These are phyloP conservation scores for Sclerotinia glacialis DNA, from an alignment of 2,329 filamentous ascomycete genomes.

Conservation along the genomic window DNA sequence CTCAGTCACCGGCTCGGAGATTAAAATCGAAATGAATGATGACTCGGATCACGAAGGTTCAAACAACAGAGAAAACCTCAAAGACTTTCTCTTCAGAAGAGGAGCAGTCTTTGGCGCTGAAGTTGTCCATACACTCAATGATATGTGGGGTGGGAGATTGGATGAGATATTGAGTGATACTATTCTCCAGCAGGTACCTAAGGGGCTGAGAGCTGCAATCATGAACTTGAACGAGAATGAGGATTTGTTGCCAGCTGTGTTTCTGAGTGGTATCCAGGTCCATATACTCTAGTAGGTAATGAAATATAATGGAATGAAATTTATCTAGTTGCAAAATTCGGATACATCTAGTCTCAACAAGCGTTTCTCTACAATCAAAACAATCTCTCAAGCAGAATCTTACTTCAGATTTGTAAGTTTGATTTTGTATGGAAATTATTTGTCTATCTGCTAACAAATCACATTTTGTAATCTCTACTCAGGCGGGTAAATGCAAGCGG, in stretches of 20 bases:
- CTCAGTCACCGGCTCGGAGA: conserved; percentile 6
- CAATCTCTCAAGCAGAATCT: too few species aligned
- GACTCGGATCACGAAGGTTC: conserved; percentile 22
- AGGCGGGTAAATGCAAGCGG: too few species aligned
- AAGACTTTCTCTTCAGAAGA: conserved; percentile 13
- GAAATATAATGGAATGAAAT: too few species aligned
- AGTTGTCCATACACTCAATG: conserved; percentile 35
- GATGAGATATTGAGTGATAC: conserved; percentile 36
- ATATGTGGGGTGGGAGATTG: conserved; percentile 33
- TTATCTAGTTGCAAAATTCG: too few species aligned
- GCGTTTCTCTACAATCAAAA: too few species aligned
- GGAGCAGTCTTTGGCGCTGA: conserved; percentile 28
- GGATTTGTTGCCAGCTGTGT: conserved; percentile 40
- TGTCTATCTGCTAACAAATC: too few species aligned
- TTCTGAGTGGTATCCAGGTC: conserved; percentile 37
- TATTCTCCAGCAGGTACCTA: conserved; percentile 38
- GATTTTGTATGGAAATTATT: too few species aligned
- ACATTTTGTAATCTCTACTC: too few species aligned
- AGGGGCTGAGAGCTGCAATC: conserved; percentile 36
- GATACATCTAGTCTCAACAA: too few species aligned
- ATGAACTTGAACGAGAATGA: conserved; percentile 40
- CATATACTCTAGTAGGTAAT: conserved; percentile 39
- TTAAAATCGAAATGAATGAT: conserved; percentile 16
- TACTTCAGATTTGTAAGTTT: too few species aligned
- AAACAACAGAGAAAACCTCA: conserved; percentile 18